These are phyloP conservation scores for Diplodia mutila DNA, from an alignment of 2,329 filamentous ascomycete genomes.

Conservation along the genomic window DNA sequence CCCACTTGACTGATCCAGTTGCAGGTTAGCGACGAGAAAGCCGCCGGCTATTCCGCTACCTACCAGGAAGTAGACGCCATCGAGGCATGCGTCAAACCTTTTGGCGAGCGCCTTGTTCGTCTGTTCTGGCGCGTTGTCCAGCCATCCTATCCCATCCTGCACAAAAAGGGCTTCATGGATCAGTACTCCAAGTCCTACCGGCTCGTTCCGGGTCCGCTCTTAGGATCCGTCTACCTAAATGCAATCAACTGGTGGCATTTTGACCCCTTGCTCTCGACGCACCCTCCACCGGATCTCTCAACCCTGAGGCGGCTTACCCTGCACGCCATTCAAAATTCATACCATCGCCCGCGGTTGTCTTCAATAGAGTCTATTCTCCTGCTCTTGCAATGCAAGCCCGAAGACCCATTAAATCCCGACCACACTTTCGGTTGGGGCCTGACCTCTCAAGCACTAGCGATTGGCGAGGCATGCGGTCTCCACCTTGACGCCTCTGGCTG, in stretches of 20 bases:
- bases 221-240: constrained; percentile 66
- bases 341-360: constrained; percentile 47
- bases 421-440: constrained; percentile 34
- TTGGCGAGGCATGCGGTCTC: constrained; percentile 46
- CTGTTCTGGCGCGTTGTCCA: constrained; percentile 72
- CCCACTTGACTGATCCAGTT: neutral
- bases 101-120: constrained; percentile 58
- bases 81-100: constrained; percentile 19
- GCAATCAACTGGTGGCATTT: constrained; percentile 65
- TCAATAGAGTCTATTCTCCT: constrained; percentile 36
- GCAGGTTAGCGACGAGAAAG: constrained; percentile 19
- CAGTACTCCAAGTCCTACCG: constrained; percentile 62
- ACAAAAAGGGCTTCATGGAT: constrained; percentile 65
- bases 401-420: constrained; percentile 20
- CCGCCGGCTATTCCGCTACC: constrained; percentile 10
- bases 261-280: constrained; percentile 54
- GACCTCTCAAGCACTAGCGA: constrained; percentile 42
- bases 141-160: constrained; percentile 61
- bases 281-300: constrained; percentile 45
- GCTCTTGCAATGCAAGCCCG: constrained; percentile 36
- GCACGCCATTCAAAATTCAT: constrained; percentile 46
- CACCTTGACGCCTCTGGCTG: constrained; percentile 63
- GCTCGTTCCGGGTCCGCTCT: constrained; percentile 62
- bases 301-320: constrained; percentile 41
- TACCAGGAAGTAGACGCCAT: constrained; percentile 21